Evolutionary conservation across 108 stramenopile species (phyloP).

Genomic region (Pinguiococcus pyrenoidosus): DNA sequence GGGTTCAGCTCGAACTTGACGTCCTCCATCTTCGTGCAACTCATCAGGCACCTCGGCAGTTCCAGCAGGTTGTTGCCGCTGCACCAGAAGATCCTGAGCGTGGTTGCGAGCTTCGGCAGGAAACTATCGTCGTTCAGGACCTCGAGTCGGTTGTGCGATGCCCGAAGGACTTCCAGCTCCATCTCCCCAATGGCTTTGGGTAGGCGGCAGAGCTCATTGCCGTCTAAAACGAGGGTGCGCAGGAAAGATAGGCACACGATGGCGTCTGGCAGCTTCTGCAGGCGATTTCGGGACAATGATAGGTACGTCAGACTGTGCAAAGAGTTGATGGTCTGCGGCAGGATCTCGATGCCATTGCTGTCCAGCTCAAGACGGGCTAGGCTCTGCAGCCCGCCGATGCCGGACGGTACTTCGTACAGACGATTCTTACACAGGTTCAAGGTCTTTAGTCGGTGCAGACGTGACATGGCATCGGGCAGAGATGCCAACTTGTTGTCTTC

Average conservation of each 20-base stretch:
- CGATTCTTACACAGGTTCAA: slow-evolving; percentile 20
- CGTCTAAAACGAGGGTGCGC: slow-evolving; percentile 9
- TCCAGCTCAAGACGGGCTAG: slow-evolving; percentile 14
- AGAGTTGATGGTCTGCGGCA: slow-evolving; percentile 8
- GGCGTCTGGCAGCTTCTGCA: slow-evolving; percentile 7
- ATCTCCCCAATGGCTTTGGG: slow-evolving; percentile 16
- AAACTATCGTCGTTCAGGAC: slow-evolving; percentile 11
- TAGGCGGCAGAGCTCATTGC: slow-evolving; percentile 16
- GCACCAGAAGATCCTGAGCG: slow-evolving; percentile 9
- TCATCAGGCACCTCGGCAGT: slow-evolving; percentile 9
- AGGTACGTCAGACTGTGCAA: slow-evolving; percentile 14
- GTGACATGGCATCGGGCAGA: slow-evolving; percentile 20
- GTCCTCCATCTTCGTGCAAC: not conserved
- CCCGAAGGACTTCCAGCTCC: slow-evolving; percentile 11
- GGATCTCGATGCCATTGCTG: slow-evolving; percentile 22
- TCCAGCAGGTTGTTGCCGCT: slow-evolving; percentile 20
- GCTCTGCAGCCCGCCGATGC: slow-evolving; percentile 7
- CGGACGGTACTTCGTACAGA: slow-evolving; percentile 11
- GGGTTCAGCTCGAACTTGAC: not conserved
- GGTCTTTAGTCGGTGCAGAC: slow-evolving; percentile 3
- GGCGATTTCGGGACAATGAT: slow-evolving; percentile 15
- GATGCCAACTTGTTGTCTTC: slow-evolving; percentile 14
- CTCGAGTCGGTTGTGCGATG: slow-evolving; percentile 25
- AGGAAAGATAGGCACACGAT: slow-evolving; percentile 6
- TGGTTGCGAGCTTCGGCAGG: slow-evolving; percentile 2